A percentile compares a stretch with the other conserved stretches of the same genome.
Conservation (phyloP, 2,329 filamentous ascomycete genomes). For the Pezicula radicicola region DNA sequence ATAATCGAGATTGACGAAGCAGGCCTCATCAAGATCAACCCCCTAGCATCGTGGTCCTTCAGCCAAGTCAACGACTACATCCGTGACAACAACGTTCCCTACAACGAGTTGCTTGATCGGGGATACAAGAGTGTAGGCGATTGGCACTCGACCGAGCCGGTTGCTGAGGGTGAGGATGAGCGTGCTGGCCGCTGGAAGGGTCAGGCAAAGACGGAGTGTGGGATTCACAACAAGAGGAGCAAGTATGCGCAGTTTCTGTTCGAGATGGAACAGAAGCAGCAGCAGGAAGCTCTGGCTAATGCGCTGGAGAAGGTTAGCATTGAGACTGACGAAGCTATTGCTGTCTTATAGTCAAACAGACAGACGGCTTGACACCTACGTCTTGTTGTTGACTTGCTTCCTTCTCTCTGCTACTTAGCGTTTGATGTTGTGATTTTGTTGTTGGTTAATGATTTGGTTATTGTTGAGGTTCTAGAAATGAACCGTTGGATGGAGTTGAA, state of each 20-base stretch:
- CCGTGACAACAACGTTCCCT: constrained; percentile 81
- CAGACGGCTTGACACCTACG: no score
- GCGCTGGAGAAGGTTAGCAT: constrained; percentile 19
- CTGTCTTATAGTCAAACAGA: no score
- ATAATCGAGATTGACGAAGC: constrained; percentile 89
- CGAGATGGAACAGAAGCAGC: constrained; percentile 28
- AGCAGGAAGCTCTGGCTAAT: constrained; percentile 23
- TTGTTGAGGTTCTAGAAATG: no score
- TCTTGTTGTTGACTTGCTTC: no score
- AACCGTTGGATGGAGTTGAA: no score
- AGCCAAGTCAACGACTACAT: constrained; percentile 86
- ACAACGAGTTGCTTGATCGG: constrained; percentile 84
- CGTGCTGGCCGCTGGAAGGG: constrained; percentile 97
- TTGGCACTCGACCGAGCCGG: constrained; percentile 94
- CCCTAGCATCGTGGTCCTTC: constrained; percentile 92
- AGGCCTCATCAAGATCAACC: constrained; percentile 95
- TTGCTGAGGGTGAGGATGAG: constrained; percentile 90
- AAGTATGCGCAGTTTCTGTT: constrained; percentile 75
- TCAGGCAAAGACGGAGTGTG: constrained; percentile 92
- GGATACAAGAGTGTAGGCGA: constrained; percentile 99
- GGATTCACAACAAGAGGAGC: constrained; percentile 97
- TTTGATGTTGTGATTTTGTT: no score
- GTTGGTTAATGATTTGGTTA: no score
- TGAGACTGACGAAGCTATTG: background rate
- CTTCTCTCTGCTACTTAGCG: no score